These are phyloP conservation scores for Chaetomium globosum DNA, from an alignment of 2,329 filamentous ascomycete species.

Conservation along the genomic window DNA sequence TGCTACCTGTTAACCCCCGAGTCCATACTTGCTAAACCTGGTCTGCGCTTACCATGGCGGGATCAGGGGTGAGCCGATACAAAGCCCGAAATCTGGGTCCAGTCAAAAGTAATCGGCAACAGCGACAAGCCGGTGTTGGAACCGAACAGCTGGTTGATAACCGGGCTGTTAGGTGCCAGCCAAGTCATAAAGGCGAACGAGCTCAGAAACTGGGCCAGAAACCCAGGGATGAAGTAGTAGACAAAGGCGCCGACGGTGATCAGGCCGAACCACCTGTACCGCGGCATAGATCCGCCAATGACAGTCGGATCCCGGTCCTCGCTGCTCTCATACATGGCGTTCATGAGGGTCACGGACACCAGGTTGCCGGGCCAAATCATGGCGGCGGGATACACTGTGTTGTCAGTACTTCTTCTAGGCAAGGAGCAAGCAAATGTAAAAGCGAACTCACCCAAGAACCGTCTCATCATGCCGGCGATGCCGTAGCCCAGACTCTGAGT, in stretches of 20 bases:
- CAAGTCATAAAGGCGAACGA: constrained; percentile 73
- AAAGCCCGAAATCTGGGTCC: constrained; percentile 72
- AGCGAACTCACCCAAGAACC: constrained; percentile 56
- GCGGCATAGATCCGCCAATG: constrained; percentile 65
- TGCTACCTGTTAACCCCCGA: background rate
- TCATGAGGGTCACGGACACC: constrained; percentile 68
- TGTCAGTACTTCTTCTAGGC: background rate
- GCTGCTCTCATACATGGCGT: constrained; percentile 69
- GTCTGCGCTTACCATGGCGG: constrained; percentile 60
- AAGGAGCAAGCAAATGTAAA: background rate
- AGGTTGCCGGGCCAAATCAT: constrained; percentile 76
- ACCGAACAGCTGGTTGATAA: constrained; percentile 75
- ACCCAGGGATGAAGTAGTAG: constrained; percentile 72
- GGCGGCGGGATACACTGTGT: constrained; percentile 64
- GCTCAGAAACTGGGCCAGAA: constrained; percentile 68
- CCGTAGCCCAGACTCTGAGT: constrained; percentile 72
- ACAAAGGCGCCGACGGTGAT: constrained; percentile 60
- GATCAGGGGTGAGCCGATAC: constrained; percentile 68
- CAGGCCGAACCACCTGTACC: constrained; percentile 66
- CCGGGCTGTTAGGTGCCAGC: constrained; percentile 67
- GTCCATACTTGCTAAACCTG: too few species aligned
- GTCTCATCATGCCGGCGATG: constrained; percentile 67
- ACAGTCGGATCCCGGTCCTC: constrained; percentile 54
- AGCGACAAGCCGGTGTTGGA: constrained; percentile 68
- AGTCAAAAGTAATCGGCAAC: constrained; percentile 74